Percentiles rank a stretch among this genome's conserved stretches.
Evolutionary conservation across 306 rosid genomes (phyloP).

Genomic region (Casuarina glauca): DNA sequence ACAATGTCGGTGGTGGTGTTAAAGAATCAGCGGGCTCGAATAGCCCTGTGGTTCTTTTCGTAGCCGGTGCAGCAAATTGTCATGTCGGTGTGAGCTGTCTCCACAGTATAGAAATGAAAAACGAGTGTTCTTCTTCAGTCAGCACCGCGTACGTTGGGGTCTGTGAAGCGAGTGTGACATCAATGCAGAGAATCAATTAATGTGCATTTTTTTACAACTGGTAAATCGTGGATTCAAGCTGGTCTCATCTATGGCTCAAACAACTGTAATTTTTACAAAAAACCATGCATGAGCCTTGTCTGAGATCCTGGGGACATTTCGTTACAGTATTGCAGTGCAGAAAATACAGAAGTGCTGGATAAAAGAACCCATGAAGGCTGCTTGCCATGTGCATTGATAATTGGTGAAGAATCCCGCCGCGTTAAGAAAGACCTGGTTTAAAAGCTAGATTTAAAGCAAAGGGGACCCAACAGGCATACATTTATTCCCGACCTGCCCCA

Average conservation of each 20-base stretch:
- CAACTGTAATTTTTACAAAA: too few species aligned
- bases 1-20: constrained; percentile 30
- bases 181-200: background rate
- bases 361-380: background rate
- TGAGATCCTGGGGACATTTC: too few species aligned
- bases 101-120: background rate
- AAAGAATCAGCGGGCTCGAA: background rate
- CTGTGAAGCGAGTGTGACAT: background rate
- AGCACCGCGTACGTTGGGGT: constrained; percentile 15
- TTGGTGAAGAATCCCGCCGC: constrained; percentile 20
- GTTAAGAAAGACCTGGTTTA: background rate
- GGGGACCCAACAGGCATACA: background rate
- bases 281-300: too few species aligned
- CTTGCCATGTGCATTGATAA: constrained; percentile 22
- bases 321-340: too few species aligned
- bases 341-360: constrained; percentile 10
- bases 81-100: constrained; percentile 44
- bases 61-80: background rate
- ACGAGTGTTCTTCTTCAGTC: background rate
- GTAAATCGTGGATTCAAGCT: too few species aligned
- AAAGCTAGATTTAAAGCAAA: constrained; percentile 4
- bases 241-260: too few species aligned
- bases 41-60: background rate
- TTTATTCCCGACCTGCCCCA: background rate
- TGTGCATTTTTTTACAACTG: background rate